A percentile compares a stretch with the other conserved stretches of the same genome.
Evolutionary conservation across 495 filamentous ascomycete genomes (phyloP).

Genomic region (Paragyromitra xinjiangensis): DNA sequence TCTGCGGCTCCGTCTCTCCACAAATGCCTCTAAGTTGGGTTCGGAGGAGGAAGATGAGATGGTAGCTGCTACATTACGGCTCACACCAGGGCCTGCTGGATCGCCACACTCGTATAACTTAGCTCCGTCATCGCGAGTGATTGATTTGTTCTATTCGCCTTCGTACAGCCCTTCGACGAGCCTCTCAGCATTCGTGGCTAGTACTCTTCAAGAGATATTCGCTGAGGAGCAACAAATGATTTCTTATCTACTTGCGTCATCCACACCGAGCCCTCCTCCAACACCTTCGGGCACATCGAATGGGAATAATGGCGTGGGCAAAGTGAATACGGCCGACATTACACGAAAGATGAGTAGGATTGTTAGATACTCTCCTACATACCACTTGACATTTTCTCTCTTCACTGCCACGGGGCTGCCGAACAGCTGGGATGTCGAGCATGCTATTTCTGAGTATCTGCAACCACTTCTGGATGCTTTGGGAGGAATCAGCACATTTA

Average conservation of each 20-base stretch:
- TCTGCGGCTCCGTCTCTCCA: conserved; percentile 75
- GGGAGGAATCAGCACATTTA: conserved; percentile 89
- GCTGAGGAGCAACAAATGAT: conserved; percentile 90
- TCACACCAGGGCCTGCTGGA: conserved; percentile 69
- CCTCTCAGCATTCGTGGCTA: conserved; percentile 81
- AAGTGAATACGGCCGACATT: conserved; percentile 63
- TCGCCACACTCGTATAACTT: conserved; percentile 56
- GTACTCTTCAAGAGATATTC: conserved; percentile 79
- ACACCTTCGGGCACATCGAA: conserved; percentile 52
- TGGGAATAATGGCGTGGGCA: conserved; percentile 52
- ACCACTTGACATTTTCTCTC: conserved; percentile 94
- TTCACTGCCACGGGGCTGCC: conserved; percentile 81
- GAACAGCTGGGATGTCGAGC: conserved; percentile 90
- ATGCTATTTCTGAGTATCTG: conserved; percentile 81
- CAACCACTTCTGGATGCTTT: conserved; percentile 80
- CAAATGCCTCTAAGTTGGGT: conserved; percentile 57
- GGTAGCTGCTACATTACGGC: conserved; percentile 73
- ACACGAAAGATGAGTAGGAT: conserved; percentile 75
- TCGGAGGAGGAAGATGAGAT: conserved; percentile 59
- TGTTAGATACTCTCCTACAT: conserved; percentile 90
- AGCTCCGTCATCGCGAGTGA: conserved; percentile 70
- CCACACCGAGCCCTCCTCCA: conserved; percentile 62
- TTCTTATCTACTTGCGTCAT: conserved; percentile 76
- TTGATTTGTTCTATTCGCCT: conserved; percentile 82
- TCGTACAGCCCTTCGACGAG: conserved; percentile 77